Evolutionary conservation across 768 basidiomycete genomes (phyloP).

Genomic region (Rhodotorula sphaerocarpa): DNA sequence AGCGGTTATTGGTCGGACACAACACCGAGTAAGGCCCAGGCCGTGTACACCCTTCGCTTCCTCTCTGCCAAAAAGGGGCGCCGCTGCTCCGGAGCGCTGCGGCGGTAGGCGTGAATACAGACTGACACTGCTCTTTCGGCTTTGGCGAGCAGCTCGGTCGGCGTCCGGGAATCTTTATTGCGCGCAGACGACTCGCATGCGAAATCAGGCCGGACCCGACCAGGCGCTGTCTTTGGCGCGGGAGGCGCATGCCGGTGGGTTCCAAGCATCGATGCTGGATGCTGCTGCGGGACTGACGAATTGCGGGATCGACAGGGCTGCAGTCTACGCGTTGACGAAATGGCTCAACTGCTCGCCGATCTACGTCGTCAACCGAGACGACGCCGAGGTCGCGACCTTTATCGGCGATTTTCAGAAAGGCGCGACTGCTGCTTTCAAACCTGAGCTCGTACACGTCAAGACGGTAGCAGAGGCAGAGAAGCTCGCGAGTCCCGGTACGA

Average conservation of each 20-base stretch:
- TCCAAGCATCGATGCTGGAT: too few relatives aligned
- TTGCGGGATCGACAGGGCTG: conserved; percentile 11
- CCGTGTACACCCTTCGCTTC: too few relatives aligned
- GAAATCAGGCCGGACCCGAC: conserved; percentile 27
- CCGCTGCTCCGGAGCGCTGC: not conserved
- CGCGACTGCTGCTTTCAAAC: conserved; percentile 29
- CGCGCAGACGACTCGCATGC: conserved; percentile 26
- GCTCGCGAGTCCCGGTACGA: conserved; percentile 32
- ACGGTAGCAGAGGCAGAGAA: conserved; percentile 35
- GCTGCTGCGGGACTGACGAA: not conserved
- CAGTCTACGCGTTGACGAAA: conserved; percentile 34
- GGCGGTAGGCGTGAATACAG: not conserved
- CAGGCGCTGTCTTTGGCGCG: conserved; percentile 35
- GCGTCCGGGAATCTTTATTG: conserved; percentile 27
- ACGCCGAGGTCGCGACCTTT: conserved; percentile 34
- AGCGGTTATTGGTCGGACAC: conserved; percentile 35
- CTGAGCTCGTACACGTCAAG: conserved; percentile 36
- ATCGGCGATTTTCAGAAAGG: conserved; percentile 29
- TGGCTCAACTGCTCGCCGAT: conserved; percentile 35
- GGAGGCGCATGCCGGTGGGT: conserved; percentile 36
- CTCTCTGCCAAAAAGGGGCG: too few relatives aligned
- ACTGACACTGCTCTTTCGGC: not conserved
- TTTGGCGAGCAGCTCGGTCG: conserved; percentile 18
- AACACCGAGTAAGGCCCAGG: conserved; percentile 39
- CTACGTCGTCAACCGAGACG: conserved; percentile 40